Evolutionary conservation across 371 early-diverging fungal genomes (phyloP), one percentile per base, ranked within the genome.

Genomic region (Dinochytrium kinnereticum): DNA sequence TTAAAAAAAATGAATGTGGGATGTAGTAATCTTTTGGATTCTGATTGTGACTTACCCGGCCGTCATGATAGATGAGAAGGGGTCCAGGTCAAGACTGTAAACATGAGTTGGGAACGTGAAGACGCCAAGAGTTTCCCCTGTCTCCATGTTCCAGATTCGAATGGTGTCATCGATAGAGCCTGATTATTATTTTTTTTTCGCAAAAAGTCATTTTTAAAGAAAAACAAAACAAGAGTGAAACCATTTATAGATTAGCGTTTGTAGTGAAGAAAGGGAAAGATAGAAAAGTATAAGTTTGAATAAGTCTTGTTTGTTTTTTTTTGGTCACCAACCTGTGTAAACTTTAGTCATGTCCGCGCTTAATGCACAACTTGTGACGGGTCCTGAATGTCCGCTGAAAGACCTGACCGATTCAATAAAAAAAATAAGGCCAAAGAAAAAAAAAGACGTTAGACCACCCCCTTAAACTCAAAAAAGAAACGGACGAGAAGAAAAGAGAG

Each of bases 141-240:
- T 44, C 13, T 28, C 21, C 5, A 77, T 51, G 51, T 73, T 70
- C 77, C 77, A 77, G 44, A 77, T 53, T 7, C 69, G 64, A 31
- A 77, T 67, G 0, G 73, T 73, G 30, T 70, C 50, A 57, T 77
- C 77, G 21, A 59, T 39, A 21, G 72, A 72, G 0, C 76, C 76
- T 61, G 19, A n/a, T 51, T 40, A 55, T 55, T 55, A 26, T 21
- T 24, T 28, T 21, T 13, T 15, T 55, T 21, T 17, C 21, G 10
- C 7, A 15, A 7, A 7, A 30, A 30, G 26, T 28, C 13, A 55
- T 10, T 10, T 10, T 15, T 21, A 55, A 55, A 30, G 26, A 34
- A 61, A 24, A 7, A 53, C 36, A 61, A 61, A 26, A 34, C n/a
- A 31, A 30, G 61, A 31, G 10, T 55, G 24, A 19, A 59, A n/a